Percentiles rank a stretch among this genome's conserved stretches.
These are phyloP conservation scores for Saccharomyces hybrid DNA, from an alignment of 1,139 yeast genomes.

Conservation along the genomic window DNA sequence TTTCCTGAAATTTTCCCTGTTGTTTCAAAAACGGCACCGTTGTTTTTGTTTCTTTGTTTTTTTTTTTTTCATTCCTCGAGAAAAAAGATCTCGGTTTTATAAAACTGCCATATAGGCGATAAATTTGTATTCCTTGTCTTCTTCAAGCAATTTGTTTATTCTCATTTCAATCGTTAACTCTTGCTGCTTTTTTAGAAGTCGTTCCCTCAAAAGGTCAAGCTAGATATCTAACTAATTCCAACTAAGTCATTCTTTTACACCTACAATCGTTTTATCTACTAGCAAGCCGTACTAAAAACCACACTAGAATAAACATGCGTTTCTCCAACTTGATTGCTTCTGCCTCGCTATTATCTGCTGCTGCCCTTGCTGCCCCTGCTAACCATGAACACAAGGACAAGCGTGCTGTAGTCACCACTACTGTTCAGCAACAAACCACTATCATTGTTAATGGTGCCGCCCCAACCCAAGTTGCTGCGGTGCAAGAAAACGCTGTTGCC, in stretches of 20 bases:
- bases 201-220: background rate
- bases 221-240: constrained; percentile 1
- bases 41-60: background rate
- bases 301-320: constrained; percentile 26
- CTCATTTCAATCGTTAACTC: background rate
- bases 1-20: background rate
- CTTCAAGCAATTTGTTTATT: background rate
- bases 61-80: background rate
- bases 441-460: constrained; percentile 27
- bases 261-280: constrained; percentile 1
- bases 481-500: constrained; percentile 16
- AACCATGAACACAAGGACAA: constrained; percentile 43
- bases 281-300: background rate
- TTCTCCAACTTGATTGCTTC: constrained; percentile 31
- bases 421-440: constrained; percentile 37
- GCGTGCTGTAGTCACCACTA: constrained; percentile 41
- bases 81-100: background rate
- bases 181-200: background rate
- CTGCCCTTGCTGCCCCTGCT: constrained; percentile 35
- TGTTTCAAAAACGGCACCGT: background rate
- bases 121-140: background rate
- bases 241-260: constrained; percentile 5
- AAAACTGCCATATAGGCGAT: background rate
- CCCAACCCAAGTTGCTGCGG: constrained; percentile 11
- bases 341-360: constrained; percentile 31